Percentiles rank a stretch among this genome's conserved stretches.
Conservation (phyloP, 1,284 basidiomycete species). For the Heterobasidion parviporum region DNA sequence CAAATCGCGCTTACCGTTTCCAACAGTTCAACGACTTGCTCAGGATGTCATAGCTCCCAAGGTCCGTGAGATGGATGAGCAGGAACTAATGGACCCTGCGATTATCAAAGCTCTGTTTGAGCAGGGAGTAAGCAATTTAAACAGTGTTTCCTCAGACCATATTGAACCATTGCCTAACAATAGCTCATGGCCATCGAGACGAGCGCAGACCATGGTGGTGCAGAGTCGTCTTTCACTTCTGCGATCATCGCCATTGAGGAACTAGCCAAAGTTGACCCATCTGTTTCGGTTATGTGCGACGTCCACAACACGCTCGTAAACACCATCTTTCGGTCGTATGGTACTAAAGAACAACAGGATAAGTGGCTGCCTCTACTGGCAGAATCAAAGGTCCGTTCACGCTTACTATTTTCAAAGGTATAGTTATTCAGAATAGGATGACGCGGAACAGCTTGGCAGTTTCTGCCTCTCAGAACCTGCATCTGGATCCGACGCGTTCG, state of each 20-base stretch:
- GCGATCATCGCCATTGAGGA: slow-evolving; percentile 98
- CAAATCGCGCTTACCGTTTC: not conserved
- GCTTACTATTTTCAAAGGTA: not conserved
- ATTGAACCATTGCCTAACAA: not conserved
- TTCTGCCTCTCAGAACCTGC: slow-evolving; percentile 94
- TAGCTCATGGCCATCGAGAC: slow-evolving; percentile 98
- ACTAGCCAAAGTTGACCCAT: slow-evolving; percentile 92
- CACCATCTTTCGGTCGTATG: slow-evolving; percentile 89
- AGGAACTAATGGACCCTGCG: slow-evolving; percentile 87
- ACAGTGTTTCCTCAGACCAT: too few relatives aligned
- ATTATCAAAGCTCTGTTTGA: slow-evolving; percentile 91
- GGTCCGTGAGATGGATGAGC: slow-evolving; percentile 97
- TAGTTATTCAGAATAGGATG: not conserved
- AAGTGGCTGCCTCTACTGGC: slow-evolving; percentile 87
- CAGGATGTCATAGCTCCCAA: slow-evolving; percentile 84
- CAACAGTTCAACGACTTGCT: slow-evolving; percentile 78
- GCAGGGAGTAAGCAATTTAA: slow-evolving; percentile 69
- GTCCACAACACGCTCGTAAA: slow-evolving; percentile 99
- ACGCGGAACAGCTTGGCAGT: slow-evolving; percentile 68
- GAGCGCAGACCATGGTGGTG: slow-evolving; percentile 73
- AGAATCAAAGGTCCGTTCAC: slow-evolving; percentile 55
- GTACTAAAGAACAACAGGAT: slow-evolving; percentile 76
- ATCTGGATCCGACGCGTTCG: slow-evolving; percentile 96
- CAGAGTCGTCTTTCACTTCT: slow-evolving; percentile 88
- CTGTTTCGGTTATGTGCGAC: slow-evolving; percentile 94